Evolutionary conservation across 306 rosid species (phyloP).

Genomic region (Calophaca sinica): DNA sequence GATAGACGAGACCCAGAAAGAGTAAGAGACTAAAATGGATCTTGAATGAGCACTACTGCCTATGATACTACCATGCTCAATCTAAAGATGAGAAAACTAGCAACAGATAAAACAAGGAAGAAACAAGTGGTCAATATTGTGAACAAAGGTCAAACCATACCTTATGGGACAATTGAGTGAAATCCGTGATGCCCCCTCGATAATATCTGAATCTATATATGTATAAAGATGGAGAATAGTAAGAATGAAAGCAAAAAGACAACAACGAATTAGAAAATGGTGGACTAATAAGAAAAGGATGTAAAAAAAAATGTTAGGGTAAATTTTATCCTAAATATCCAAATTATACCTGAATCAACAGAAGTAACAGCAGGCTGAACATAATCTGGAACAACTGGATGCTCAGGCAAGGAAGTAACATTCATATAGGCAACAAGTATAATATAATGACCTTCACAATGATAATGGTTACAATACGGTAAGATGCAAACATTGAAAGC

Average conservation of each 20-base stretch:
- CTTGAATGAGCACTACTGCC: constrained; percentile 15
- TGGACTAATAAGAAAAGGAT: constrained; percentile 11
- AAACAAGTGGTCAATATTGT: constrained; percentile 18
- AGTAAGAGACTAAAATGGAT: constrained; percentile 19
- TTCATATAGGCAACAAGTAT: constrained; percentile 79
- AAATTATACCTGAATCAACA: constrained; percentile 66
- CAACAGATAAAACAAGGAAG: constrained; percentile 29
- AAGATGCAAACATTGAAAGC: constrained; percentile 46
- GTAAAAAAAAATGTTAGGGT: neutral
- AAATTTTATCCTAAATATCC: constrained; percentile 19
- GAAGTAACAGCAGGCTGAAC: constrained; percentile 61
- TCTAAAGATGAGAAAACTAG: constrained; percentile 19
- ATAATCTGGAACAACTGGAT: constrained; percentile 69
- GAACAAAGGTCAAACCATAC: constrained; percentile 57
- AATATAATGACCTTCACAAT: constrained; percentile 74
- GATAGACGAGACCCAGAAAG: constrained; percentile 19
- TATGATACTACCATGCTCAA: constrained; percentile 3
- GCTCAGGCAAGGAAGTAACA: constrained; percentile 50
- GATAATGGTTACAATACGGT: constrained; percentile 40
- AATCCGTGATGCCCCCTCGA: constrained; percentile 91
- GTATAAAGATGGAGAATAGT: constrained; percentile 22
- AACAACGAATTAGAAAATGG: neutral
- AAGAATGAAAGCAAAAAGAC: constrained; percentile 28
- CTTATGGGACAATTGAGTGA: constrained; percentile 98
- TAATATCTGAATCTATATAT: constrained; percentile 75